phyloP scores from a whole-genome alignment of 345 rosid species.

The Eucalyptus pauciflora region DNA sequence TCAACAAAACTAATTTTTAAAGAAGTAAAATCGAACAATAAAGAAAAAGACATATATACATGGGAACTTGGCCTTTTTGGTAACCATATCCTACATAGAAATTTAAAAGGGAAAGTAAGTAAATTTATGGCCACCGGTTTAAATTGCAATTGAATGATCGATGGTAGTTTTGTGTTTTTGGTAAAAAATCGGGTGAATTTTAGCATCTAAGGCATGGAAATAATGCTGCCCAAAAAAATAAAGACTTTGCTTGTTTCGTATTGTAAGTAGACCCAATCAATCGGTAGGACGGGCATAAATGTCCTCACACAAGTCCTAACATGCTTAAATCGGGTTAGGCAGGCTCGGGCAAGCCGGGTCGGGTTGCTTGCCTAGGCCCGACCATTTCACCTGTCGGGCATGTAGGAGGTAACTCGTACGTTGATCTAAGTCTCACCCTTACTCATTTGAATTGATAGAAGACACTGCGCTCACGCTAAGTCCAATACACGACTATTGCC shows the following conservation, averaged over 20 bases:
- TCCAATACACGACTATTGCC: neutral
- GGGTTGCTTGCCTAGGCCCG: neutral
- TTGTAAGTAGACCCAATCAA: neutral
- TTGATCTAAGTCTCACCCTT: neutral
- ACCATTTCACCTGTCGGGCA: neutral
- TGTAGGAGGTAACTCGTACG: neutral
- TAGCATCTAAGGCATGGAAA: neutral
- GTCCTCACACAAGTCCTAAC: neutral
- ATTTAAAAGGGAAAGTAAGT: neutral
- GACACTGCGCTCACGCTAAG: neutral
- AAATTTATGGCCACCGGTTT: neutral
- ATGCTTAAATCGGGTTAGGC: neutral
- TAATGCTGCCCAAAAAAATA: neutral
- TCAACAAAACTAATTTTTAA: neutral
- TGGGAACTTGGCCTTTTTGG: neutral
- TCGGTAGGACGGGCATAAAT: neutral
- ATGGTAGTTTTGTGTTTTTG: neutral
- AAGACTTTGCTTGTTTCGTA: neutral
- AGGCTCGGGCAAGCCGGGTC: neutral
- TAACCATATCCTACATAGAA: neutral
- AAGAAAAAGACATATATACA: neutral
- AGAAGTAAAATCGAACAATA: neutral
- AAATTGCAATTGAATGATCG: neutral
- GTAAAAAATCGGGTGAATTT: neutral
- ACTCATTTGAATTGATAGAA: neutral